A percentile compares a stretch with the other conserved stretches of the same genome.
phyloP scores from a whole-genome alignment of 139 green algal species.

The Gonium pectorale region DNA sequence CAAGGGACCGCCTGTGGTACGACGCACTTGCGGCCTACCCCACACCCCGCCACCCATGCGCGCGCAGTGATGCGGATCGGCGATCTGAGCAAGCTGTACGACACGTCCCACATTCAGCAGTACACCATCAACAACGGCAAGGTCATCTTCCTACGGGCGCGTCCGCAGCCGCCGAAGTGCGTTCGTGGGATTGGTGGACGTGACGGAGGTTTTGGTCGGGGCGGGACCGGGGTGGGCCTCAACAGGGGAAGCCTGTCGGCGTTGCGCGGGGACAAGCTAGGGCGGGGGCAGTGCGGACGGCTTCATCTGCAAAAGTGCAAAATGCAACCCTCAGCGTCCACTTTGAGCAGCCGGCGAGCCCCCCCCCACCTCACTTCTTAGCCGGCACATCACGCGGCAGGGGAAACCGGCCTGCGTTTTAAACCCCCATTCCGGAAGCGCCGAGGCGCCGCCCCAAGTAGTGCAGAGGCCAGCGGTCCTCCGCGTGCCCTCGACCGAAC shows the following conservation, averaged over 20 bases:
- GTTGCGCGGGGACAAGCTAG: background rate
- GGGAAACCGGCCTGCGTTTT: too few relatives aligned
- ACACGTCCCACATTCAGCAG: conserved; percentile 77
- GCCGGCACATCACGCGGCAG: too few relatives aligned
- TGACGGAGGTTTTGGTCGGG: too few relatives aligned
- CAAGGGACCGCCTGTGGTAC: too few relatives aligned
- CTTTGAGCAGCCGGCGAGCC: too few relatives aligned
- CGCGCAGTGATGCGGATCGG: conserved; percentile 18
- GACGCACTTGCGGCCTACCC: too few relatives aligned
- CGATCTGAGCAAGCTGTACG: conserved; percentile 45
- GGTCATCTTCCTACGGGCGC: conserved; percentile 84
- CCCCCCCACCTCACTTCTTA: too few relatives aligned
- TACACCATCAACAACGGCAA: conserved; percentile 87
- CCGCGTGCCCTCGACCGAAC: background rate
- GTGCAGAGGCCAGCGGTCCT: background rate
- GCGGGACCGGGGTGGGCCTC: background rate
- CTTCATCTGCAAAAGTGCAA: too few relatives aligned
- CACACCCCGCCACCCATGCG: too few relatives aligned
- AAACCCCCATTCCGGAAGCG: background rate
- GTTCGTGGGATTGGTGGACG: background rate
- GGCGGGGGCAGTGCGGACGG: background rate
- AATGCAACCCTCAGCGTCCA: too few relatives aligned
- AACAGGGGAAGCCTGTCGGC: too few relatives aligned
- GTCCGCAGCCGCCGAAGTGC: conserved; percentile 73
- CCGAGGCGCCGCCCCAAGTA: background rate